Base-by-base conservation (phyloP, 176 grass and related monocot genomes). In the Eragrostis curvula region DNA sequence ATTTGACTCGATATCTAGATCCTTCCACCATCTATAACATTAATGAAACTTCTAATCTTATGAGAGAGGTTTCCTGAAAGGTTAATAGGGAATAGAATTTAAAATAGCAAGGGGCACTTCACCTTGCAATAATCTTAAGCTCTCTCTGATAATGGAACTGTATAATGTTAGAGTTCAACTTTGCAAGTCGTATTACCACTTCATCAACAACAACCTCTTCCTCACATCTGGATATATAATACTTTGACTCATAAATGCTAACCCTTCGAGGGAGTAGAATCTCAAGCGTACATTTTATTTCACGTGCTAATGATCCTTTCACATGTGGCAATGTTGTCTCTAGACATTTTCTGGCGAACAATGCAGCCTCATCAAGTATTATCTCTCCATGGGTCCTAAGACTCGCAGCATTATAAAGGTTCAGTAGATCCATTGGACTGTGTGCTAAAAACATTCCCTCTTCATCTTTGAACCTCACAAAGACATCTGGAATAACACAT, bases 241-340 rank as follows among this genome's bases (percentile, higher is more conserved):
- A 28, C 25, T 72, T 72, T 14, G 46, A 24, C 9, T 72, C 69
- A 55, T 73, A 73, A 21, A 73, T 73, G 53, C 47, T 53, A 20
- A 73, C 71, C 28, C 71, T 73, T 53, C 27, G 32, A 8, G 71
- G 29, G 18, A n/a, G 29, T 11, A 48, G 49, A 10, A n/a, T 55
- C 18, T 73, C 71, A 53, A 73, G 71, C 21, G 49, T 9, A 55
- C 17, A n/a, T 17, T 20, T 55, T 32, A 73, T 52, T 55, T 73
- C 71, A 73, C 6, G 17, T 0, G 71, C 47, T 39, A 73, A 55
- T 21, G 48, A 4, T 17, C 45, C 28, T 32, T 72, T 24, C 24
- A 50, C 18, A 2, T 17, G 48, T 13, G 69, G 15, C 8, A 28
- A 9, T 29, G 17, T 28, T 51, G 46, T 30, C 29, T 73, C 48